Evolutionary conservation across 306 rosid species (phyloP), one percentile per base, ranked within the genome.

Genomic region (Casuarina cunninghamiana): DNA sequence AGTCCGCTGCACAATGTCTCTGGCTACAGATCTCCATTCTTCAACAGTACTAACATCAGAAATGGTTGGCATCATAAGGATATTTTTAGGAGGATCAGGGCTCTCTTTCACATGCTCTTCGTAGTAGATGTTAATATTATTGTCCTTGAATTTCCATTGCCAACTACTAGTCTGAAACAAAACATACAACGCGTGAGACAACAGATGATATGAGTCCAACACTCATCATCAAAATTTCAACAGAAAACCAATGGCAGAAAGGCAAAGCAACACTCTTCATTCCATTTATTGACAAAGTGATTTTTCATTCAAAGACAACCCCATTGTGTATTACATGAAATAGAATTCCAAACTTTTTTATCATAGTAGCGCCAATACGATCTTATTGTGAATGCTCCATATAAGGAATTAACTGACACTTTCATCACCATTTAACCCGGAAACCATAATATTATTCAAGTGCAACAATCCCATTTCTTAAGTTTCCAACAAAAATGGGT

Each of bases 11-110:
- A 86, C 93, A 62, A 94, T 81, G 69, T 87, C 88, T 77, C 87
- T 84, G 12, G 97, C 98, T 50, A 90, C 98, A 21, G 79, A 68
- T 79, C 98, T 90, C 98, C 98, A 94, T 79, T 94, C 98, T 88
- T 94, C 97, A 69, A 94, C 98, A 3, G 97, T 94, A 72, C 98
- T 94, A 38, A 94, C 98, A 82, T 94, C 98, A 74, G 97, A 94
- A 84, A 94, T 90, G 48, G 97, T 94, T 17, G 98, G 97, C 87
- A 94, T 82, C 92, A 94, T 69, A 80, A 92, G 89, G 76, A 94
- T 89, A 80, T 90, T 87, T 53, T 92, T 90, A 16, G 88, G 79
- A 80, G 95, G 82, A 73, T 81, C 91, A 5, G 77, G n/a, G 51
- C 54, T 81, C 81, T 87, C 91, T 79, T 83, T 90, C 73, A 71